Percentiles rank a stretch among this genome's conserved stretches.
phyloP scores from a whole-genome alignment of 805 yeast species.

The Cyberlindnera saturnus region DNA sequence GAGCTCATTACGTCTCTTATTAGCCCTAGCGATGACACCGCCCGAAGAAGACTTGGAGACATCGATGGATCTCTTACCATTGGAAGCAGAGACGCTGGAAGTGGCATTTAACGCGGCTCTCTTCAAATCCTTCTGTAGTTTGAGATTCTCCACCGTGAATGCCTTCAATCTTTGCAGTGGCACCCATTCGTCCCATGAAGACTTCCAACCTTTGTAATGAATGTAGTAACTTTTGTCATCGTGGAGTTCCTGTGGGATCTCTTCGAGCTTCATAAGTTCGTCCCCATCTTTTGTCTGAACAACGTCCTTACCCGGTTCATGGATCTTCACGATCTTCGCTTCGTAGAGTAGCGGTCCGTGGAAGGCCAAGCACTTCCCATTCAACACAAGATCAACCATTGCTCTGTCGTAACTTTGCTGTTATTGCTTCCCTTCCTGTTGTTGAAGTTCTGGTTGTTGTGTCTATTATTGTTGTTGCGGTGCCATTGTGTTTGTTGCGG shows the following conservation, averaged over 20 bases:
- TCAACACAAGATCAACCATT: slow-evolving; percentile 10
- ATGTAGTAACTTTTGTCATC: slow-evolving; percentile 49
- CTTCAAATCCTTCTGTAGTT: slow-evolving; percentile 55
- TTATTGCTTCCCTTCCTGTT: neutral
- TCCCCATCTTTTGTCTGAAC: slow-evolving; percentile 38
- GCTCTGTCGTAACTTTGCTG: neutral
- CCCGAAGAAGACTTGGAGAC: slow-evolving; percentile 8
- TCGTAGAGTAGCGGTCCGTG: slow-evolving; percentile 91
- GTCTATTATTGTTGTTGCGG: neutral
- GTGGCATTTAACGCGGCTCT: slow-evolving; percentile 34
- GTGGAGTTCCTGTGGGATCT: slow-evolving; percentile 31
- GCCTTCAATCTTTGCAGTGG: slow-evolving; percentile 59
- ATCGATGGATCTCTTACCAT: slow-evolving; percentile 12
- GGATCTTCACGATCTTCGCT: slow-evolving; percentile 68
- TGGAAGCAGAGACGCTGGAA: slow-evolving; percentile 15
- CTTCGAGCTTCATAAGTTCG: slow-evolving; percentile 11
- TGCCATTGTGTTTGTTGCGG: neutral
- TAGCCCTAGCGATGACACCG: slow-evolving; percentile 12
- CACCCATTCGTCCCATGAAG: slow-evolving; percentile 98
- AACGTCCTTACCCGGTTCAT: slow-evolving; percentile 43
- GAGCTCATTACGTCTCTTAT: slow-evolving; percentile 24
- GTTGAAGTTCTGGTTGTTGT: neutral
- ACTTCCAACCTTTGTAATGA: slow-evolving; percentile 95
- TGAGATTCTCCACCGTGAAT: slow-evolving; percentile 60
- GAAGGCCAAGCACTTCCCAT: slow-evolving; percentile 60